Percentiles rank a stretch among this genome's conserved stretches.
phyloP scores from a whole-genome alignment of 2,329 filamentous ascomycete genomes.

The Aspergillus flavus region DNA sequence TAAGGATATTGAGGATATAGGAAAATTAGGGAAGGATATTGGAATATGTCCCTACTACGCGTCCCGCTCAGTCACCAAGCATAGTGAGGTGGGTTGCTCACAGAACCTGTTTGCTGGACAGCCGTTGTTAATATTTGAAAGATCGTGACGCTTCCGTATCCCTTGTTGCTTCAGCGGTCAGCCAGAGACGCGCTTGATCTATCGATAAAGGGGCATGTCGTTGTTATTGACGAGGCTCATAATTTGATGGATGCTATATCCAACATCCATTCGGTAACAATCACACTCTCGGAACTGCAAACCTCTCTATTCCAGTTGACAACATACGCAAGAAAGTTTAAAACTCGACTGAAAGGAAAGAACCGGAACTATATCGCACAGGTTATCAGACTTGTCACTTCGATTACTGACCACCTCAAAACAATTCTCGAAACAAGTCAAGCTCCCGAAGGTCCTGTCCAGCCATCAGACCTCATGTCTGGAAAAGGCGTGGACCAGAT shows the following conservation, averaged over 20 bases:
- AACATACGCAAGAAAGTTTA: conserved; percentile 82
- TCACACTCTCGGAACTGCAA: conserved; percentile 73
- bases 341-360: conserved; percentile 83
- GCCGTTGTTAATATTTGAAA: conserved; percentile 31
- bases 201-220: conserved; percentile 80
- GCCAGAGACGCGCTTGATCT: conserved; percentile 86
- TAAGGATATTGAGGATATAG: conserved; percentile 91
- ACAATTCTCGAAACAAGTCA: conserved; percentile 45
- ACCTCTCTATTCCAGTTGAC: conserved; percentile 74
- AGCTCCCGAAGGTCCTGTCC: conserved; percentile 66
- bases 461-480: conserved; percentile 71
- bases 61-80: conserved; percentile 78
- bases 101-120: not conserved
- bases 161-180: conserved; percentile 80
- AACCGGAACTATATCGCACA: conserved; percentile 92
- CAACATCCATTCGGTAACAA: conserved; percentile 78
- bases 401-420: conserved; percentile 70
- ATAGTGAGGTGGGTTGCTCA: conserved; percentile 65
- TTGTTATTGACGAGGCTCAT: conserved; percentile 97
- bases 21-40: conserved; percentile 73
- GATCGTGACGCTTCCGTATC: conserved; percentile 91
- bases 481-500: conserved; percentile 92
- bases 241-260: conserved; percentile 96
- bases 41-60: conserved; percentile 94
- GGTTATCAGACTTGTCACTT: conserved; percentile 79